These are phyloP conservation scores for Leccinum disarticulatum DNA, from an alignment of 768 basidiomycete species.

Conservation along the genomic window DNA sequence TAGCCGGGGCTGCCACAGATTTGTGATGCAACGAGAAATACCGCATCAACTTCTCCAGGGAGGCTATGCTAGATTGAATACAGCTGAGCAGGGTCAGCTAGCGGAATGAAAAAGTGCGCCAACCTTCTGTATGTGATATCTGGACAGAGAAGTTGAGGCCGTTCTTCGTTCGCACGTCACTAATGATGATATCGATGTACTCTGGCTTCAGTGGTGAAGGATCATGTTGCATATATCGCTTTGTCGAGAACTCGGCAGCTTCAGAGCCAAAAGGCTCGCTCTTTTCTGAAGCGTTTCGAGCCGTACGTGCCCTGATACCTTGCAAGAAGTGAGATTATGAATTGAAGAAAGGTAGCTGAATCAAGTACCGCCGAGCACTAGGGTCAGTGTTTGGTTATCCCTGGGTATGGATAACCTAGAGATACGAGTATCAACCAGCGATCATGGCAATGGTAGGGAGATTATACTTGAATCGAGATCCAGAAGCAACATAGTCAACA, in stretches of 20 bases:
- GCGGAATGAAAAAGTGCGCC: slow-evolving; percentile 12
- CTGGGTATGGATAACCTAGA: slow-evolving; percentile 78
- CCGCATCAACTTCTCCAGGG: slow-evolving; percentile 89
- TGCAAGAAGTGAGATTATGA: slow-evolving; percentile 11
- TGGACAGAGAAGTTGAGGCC: slow-evolving; percentile 92
- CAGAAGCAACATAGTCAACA: slow-evolving; percentile 92
- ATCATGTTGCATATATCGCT: slow-evolving; percentile 79
- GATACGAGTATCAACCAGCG: slow-evolving; percentile 2
- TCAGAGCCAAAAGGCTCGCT: slow-evolving; percentile 87
- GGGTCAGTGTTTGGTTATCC: slow-evolving; percentile 89
- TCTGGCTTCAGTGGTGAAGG: slow-evolving; percentile 68
- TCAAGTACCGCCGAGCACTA: slow-evolving; percentile 79
- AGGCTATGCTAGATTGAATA: slow-evolving; percentile 57
- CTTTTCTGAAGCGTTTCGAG: slow-evolving; percentile 79
- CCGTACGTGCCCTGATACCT: slow-evolving; percentile 89
- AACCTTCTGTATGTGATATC: slow-evolving; percentile 87
- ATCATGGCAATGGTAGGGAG: background rate
- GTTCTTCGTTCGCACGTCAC: slow-evolving; percentile 73
- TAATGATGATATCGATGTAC: slow-evolving; percentile 91
- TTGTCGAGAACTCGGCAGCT: slow-evolving; percentile 74
- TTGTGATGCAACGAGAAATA: slow-evolving; percentile 90
- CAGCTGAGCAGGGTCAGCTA: background rate
- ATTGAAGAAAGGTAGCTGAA: background rate
- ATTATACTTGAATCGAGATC: slow-evolving; percentile 89
- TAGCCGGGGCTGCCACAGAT: slow-evolving; percentile 56